A percentile compares a stretch with the other conserved stretches of the same genome.
These are phyloP conservation scores for Vicia faba DNA, from an alignment of 306 rosid species.

Conservation along the genomic window DNA sequence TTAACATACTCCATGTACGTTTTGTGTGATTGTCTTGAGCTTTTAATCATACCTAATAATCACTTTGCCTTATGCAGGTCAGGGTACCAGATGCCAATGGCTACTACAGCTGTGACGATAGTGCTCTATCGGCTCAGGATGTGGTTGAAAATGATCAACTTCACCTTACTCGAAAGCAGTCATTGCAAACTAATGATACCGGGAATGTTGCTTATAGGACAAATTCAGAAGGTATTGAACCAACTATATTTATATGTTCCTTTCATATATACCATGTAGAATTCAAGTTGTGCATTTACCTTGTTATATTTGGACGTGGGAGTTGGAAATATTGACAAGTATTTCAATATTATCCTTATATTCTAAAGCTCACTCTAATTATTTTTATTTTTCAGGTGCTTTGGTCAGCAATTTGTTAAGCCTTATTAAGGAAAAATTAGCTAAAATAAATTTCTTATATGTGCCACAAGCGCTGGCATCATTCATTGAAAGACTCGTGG, in stretches of 20 bases:
- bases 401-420: slow-evolving; percentile 46
- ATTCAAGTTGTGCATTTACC: slow-evolving; percentile 14
- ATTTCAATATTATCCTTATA: slow-evolving; percentile 16
- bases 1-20: not conserved
- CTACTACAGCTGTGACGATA: slow-evolving; percentile 83
- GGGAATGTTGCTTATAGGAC: slow-evolving; percentile 40
- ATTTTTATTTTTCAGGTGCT: slow-evolving; percentile 49
- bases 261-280: slow-evolving; percentile 20
- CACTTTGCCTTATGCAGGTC: slow-evolving; percentile 39
- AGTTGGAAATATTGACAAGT: slow-evolving; percentile 21
- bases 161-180: slow-evolving; percentile 40
- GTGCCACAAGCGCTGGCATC: slow-evolving; percentile 52
- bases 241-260: slow-evolving; percentile 23
- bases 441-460: slow-evolving; percentile 46
- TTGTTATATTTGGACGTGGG: slow-evolving; percentile 22
- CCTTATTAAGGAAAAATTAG: slow-evolving; percentile 53
- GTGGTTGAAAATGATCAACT: slow-evolving; percentile 39
- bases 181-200: slow-evolving; percentile 35
- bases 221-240: slow-evolving; percentile 59
- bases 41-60: slow-evolving; percentile 21
- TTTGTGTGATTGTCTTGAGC: slow-evolving; percentile 17
- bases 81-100: slow-evolving; percentile 60
- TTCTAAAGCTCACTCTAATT: slow-evolving; percentile 11
- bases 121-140: slow-evolving; percentile 45
- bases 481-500: slow-evolving; percentile 55